Evolutionary conservation across 805 yeast genomes (phyloP).

Genomic region (Zygoascus tannicola): DNA sequence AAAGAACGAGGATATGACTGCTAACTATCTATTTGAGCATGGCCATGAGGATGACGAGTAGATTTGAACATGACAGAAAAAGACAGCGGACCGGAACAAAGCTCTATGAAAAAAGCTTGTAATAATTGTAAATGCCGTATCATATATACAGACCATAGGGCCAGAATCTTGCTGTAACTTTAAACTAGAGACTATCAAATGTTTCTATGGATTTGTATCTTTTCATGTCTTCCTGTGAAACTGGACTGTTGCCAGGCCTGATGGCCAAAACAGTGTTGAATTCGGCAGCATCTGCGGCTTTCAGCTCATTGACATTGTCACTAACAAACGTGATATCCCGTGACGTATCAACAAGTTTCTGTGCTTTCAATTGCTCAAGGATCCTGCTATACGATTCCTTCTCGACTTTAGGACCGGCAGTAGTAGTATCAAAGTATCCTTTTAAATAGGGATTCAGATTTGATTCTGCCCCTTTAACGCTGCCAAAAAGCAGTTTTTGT

Average conservation of each 20-base stretch:
- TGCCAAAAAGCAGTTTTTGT: slow-evolving; percentile 64
- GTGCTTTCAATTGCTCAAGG: slow-evolving; percentile 32
- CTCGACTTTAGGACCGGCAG: slow-evolving; percentile 66
- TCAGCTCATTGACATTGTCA: slow-evolving; percentile 70
- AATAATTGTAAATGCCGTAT: background rate
- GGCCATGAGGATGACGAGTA: slow-evolving; percentile 22
- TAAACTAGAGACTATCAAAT: background rate
- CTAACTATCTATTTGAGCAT: slow-evolving; percentile 68
- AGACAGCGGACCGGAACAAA: too few relatives aligned
- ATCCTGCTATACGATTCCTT: slow-evolving; percentile 51
- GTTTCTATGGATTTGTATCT: background rate
- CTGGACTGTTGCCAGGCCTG: slow-evolving; percentile 61
- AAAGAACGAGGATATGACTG: slow-evolving; percentile 93
- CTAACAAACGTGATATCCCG: slow-evolving; percentile 53
- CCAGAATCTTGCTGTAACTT: too few relatives aligned
- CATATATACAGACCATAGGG: too few relatives aligned
- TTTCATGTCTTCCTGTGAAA: background rate
- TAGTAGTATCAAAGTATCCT: slow-evolving; percentile 79
- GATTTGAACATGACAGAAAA: too few relatives aligned
- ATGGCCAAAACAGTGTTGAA: slow-evolving; percentile 48
- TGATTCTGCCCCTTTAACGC: slow-evolving; percentile 25
- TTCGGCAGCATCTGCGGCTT: slow-evolving; percentile 64
- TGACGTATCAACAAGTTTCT: slow-evolving; percentile 29
- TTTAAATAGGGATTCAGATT: slow-evolving; percentile 47
- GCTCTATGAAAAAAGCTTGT: background rate